These are phyloP conservation scores for Sporobolomyces roseus DNA, from an alignment of 768 basidiomycete genomes.

Conservation along the genomic window DNA sequence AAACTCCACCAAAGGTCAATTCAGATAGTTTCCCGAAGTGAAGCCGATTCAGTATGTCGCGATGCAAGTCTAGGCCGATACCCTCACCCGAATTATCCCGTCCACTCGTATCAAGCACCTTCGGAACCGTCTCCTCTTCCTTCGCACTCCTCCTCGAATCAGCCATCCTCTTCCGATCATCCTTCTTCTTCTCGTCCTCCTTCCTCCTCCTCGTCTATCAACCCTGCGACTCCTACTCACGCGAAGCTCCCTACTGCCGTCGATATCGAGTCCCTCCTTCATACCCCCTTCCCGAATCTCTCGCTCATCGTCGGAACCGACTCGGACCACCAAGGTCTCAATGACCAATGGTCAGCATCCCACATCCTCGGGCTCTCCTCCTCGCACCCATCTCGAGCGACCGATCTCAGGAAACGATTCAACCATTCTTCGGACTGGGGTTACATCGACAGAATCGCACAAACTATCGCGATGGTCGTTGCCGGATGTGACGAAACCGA, in stretches of 20 bases:
- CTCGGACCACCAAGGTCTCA: not conserved
- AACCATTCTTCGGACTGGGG: not conserved
- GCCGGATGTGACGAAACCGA: not conserved
- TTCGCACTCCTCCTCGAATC: too few species aligned
- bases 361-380: not conserved
- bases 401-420: not conserved
- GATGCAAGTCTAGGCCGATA: too few species aligned
- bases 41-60: too few species aligned
- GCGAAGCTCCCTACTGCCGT: too few species aligned
- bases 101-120: too few species aligned
- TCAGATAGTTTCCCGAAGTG: too few species aligned
- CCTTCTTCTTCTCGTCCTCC: not conserved
- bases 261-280: too few species aligned
- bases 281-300: not conserved
- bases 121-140: too few species aligned
- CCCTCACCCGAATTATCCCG: too few species aligned
- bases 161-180: too few species aligned
- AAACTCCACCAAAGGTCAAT: too few species aligned
- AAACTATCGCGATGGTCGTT: not conserved
- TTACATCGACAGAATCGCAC: not conserved
- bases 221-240: not conserved
- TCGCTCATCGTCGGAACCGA: not conserved
- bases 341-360: not conserved
- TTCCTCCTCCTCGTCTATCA: not conserved
- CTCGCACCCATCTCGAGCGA: not conserved